Base-by-base conservation (phyloP, 2,329 filamentous ascomycete species). In the Microascus cirrosus region DNA sequence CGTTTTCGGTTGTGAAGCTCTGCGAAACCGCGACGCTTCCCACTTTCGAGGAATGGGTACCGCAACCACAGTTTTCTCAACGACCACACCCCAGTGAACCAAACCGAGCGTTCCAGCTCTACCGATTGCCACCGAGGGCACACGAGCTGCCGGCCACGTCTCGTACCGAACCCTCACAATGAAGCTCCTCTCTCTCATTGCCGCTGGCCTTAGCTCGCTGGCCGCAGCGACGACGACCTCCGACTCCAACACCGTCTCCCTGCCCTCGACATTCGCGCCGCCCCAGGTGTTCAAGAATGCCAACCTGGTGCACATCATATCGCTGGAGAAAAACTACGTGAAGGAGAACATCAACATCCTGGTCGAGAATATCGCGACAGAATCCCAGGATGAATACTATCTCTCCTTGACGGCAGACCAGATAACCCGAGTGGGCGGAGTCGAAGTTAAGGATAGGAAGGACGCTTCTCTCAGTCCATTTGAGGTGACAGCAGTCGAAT, bases 391-490 rank as follows among this genome's bases (percentile, higher is more conserved):
- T 70, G 87, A 95, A 72, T 99, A 99, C 80, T 97, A 87, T 72
- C 67, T 99, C 57, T 89, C 92, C 3, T 95, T 99, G 69, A 86
- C 89, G 59, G 77, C 85, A 60, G 81, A 86, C 62, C 78, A 90
- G 71, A 82, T 96, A 66, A 81, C 83, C 62, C 85, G 82, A 63
- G 76, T 97, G 61, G 94, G 93, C 63, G 90, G 87, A 45, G 75
- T 99, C 59, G 92, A 97, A 74, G 94, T 92, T 57, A 90, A 87
- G 76, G 90, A 97, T 71, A 94, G 92, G 79, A 96, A 96, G 73
- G 82, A 91, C 62, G 72, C 81, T 39, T 80, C 78, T 57, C 79
- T 83, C 36, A 82, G 80, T 13, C 77, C 81, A 36, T 95, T 96
- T 70, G 72, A 74, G 54, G 84, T 86, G 50, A 85, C 89, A 63